Evolutionary conservation across 139 green algal genomes (phyloP).

Genomic region (Nannochloris sp.): DNA sequence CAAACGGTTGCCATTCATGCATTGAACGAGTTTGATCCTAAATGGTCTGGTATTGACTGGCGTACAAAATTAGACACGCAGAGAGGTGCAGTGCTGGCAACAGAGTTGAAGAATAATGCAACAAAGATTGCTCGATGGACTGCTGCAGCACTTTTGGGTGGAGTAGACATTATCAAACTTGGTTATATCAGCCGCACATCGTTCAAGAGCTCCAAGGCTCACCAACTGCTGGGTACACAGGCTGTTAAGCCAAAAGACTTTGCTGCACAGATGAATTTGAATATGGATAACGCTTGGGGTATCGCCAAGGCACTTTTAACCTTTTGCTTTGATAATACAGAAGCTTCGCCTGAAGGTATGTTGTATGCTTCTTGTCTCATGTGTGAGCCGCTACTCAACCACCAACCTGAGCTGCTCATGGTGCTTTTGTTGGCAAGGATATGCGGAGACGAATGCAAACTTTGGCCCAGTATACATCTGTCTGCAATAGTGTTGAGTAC

Average conservation of each 20-base stretch:
- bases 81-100: constrained; percentile 89
- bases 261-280: constrained; percentile 87
- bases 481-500: too few relatives aligned
- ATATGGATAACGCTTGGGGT: constrained; percentile 93
- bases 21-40: constrained; percentile 93
- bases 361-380: neutral
- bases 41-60: constrained; percentile 75
- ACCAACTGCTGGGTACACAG: constrained; percentile 85
- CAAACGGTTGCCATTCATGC: constrained; percentile 80
- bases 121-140: constrained; percentile 98
- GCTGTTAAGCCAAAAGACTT: constrained; percentile 53
- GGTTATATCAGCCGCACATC: constrained; percentile 59
- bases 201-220: constrained; percentile 68
- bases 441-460: constrained; percentile 10
- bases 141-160: constrained; percentile 73
- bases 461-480: too few relatives aligned
- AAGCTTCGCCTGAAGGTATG: constrained; percentile 38
- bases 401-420: neutral
- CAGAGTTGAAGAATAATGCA: constrained; percentile 97
- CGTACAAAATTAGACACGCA: constrained; percentile 92
- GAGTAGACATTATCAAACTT: constrained; percentile 90
- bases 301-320: constrained; percentile 83
- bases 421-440: constrained; percentile 18
- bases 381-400: constrained; percentile 13
- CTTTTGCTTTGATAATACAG: constrained; percentile 61